Base-by-base conservation (phyloP, 768 basidiomycete genomes). In the Nidularia sp. region DNA sequence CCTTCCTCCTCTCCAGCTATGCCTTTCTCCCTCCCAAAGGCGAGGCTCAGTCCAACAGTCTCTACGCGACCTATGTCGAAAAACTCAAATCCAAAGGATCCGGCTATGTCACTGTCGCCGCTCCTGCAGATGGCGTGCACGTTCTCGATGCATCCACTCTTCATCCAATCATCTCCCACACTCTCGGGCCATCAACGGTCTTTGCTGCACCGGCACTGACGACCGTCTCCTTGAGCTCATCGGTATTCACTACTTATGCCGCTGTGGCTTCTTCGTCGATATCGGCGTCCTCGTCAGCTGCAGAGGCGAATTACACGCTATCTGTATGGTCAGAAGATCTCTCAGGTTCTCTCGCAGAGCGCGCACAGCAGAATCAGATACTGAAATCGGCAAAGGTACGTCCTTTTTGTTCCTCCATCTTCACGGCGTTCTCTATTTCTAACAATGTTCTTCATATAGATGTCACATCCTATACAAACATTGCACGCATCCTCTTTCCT, bases 71-170 rank as follows among this genome's bases (percentile, higher is more conserved):
- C 2, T 65, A 74, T 33, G 62, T 61, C 50, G 18, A 18, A 18
- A 18, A 18, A 39, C 15, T 39, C 36, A 66, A 62, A 39, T 60
- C 67, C 10, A 63, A 65, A 45, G 58, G 62, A 46, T 71, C 63
- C 44, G 79, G 82, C 29, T 78, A 77, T 72, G 84, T 79, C 41
- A 86, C 86, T 0, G 74, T 88, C 50, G 78, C 86, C 10, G 84
- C 76, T 9, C 87, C 90, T 54, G 79, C 77, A 55, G 88, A 92
- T 51, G 90, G 90, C 32, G 70, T 91, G 36, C 88, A 91, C 67
- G 63, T 92, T 44, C 66, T 88, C 53, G 85, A 91, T 64, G 71
- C 85, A 22, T 76, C 81, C 32, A 79, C 79, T 41, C 70, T 86
- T 3, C 86, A 88, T 55, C 77, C 88, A 1, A 73, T 84, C 1